Conservation (phyloP, 2,329 filamentous ascomycete genomes). For the Tolypocladium ovalisporum region DNA sequence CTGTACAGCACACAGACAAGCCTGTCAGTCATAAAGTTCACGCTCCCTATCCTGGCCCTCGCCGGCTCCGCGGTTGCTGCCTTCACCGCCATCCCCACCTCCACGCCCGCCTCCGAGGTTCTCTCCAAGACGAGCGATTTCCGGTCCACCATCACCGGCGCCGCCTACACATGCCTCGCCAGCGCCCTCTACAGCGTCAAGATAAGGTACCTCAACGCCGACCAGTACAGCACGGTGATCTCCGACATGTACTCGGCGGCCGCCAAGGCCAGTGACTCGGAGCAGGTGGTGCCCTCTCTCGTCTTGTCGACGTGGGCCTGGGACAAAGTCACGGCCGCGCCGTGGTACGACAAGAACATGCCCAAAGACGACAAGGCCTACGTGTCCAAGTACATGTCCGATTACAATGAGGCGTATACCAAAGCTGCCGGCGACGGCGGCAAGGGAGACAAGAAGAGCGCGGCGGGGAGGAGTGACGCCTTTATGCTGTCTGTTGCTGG, state of each 20-base stretch:
- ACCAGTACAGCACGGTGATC: conserved; percentile 4
- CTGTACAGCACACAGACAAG: neutral
- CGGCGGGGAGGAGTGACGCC: neutral
- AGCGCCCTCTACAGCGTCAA: conserved; percentile 2
- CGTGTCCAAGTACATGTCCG: neutral
- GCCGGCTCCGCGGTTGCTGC: neutral
- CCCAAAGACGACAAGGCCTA: neutral
- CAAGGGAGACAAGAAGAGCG: neutral
- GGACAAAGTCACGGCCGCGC: neutral
- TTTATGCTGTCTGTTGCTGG: neutral
- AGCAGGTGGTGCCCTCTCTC: conserved; percentile 5
- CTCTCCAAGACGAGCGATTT: neutral
- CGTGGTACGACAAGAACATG: neutral
- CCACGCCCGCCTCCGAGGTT: neutral
- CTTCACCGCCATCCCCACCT: neutral
- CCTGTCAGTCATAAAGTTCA: neutral
- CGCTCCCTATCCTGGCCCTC: neutral
- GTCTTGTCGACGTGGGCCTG: neutral
- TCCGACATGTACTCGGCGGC: conserved; percentile 7
- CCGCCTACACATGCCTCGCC: neutral
- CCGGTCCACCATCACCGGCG: neutral
- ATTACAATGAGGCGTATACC: neutral
- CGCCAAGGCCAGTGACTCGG: conserved; percentile 6
- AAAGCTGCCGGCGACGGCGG: neutral
- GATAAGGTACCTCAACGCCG: conserved; percentile 1